Conservation (phyloP, 140 eudicot species). For the Flaveria floridana region DNA sequence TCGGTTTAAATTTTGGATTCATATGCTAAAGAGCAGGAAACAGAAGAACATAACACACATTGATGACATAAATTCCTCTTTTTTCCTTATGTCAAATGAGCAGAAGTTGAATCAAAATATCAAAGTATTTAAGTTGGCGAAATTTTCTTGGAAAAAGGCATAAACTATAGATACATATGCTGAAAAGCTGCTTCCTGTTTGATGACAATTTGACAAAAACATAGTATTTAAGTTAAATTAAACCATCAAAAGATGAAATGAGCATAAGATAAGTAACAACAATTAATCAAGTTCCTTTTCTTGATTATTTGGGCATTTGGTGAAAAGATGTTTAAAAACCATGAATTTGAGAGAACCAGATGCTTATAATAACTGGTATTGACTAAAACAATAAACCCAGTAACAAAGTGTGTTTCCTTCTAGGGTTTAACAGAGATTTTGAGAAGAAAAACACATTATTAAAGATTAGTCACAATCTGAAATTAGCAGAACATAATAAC, state of each 20-base stretch:
- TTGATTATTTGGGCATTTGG: conserved; percentile 9
- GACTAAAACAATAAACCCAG: not conserved
- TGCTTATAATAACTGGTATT: not conserved
- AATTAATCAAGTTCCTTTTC: conserved; percentile 1
- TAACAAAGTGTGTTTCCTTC: not conserved
- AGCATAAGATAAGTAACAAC: not conserved
- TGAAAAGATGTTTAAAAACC: not conserved
- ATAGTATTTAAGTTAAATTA: not conserved
- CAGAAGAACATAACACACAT: conserved; percentile 1
- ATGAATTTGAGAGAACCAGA: not conserved
- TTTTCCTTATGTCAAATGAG: not conserved
- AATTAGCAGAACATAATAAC: not conserved
- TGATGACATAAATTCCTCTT: not conserved
- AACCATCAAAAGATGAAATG: not conserved
- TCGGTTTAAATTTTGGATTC: not conserved
- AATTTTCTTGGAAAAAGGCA: not conserved
- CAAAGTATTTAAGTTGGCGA: not conserved
- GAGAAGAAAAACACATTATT: not conserved
- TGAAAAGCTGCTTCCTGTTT: not conserved
- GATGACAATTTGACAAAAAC: not conserved
- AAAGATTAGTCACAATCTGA: not conserved
- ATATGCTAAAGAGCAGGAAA: not conserved
- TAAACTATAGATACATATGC: not conserved
- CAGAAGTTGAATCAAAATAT: not conserved
- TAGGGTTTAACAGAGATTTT: not conserved